Evolutionary conservation across 148 eudicot genomes (phyloP), one percentile per base, ranked within the genome.

Genomic region (Bassia scoparia): DNA sequence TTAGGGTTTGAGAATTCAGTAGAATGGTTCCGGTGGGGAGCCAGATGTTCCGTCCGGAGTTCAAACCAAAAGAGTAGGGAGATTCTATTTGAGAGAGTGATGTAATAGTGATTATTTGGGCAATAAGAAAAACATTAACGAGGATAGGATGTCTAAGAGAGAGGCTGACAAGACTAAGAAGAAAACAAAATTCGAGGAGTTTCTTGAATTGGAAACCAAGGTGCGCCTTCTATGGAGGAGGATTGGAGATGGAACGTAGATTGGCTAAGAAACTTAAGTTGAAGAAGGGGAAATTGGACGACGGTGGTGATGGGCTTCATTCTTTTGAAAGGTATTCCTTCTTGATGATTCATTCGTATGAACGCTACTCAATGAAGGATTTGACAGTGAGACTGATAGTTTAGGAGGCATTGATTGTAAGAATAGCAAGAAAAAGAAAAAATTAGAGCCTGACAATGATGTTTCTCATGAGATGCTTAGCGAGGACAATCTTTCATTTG

Each of bases 231-330:
- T 43, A 81, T 81, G 30, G 87, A 88, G 75, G 86, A 83, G 68
- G 98, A 93, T 84, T 90, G 82, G 84, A 77, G 48, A 52, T 85
- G 81, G 96, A 93, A 76, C 81, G 79, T 70, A 83, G 84, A 76
- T 81, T 93, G 74, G 91, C 90, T 13, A 90, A 90, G 71, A 93
- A 82, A 72, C 83, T 93, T 37, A 93, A 93, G 68, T 84, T 90
- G 55, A 90, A 90, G 74, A 71, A 78, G 48, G 96, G 96, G 74
- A 90, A 85, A 55, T 75, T 90, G 74, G 52, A 55, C 53, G 84
- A 86, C n/a, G 84, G 75, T 70, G 86, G 78, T 69, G 98, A 93
- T 75, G 91, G 79, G 34, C 64, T 93, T 35, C 62, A 77, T 77
- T 64, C 64, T 37, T 78, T 93, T 93, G 62, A 86, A 86, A 60